These are phyloP conservation scores for Aspergillus costaricaensis DNA, from an alignment of 2,329 filamentous ascomycete genomes.

Conservation along the genomic window DNA sequence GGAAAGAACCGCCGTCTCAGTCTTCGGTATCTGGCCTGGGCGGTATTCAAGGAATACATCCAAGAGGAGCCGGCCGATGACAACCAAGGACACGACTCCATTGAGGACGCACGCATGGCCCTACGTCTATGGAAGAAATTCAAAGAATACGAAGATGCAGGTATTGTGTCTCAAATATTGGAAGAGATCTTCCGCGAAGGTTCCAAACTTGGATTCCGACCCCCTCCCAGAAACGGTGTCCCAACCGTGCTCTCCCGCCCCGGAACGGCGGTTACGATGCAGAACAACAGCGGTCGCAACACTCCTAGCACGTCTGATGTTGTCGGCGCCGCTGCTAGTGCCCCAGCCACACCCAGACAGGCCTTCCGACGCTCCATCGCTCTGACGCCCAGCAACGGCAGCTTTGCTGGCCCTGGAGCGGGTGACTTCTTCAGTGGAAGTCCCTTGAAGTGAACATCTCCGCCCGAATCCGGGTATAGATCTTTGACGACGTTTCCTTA, in stretches of 20 bases:
- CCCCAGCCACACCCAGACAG: constrained; percentile 45
- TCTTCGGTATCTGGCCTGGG: constrained; percentile 88
- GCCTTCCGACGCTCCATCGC: constrained; percentile 45
- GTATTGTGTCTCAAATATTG: constrained; percentile 78
- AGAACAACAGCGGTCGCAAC: constrained; percentile 44
- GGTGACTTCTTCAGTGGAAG: constrained; percentile 44
- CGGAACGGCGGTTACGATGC: constrained; percentile 42
- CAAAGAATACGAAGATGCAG: constrained; percentile 82
- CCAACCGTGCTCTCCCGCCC: constrained; percentile 39
- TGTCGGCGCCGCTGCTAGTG: constrained; percentile 30
- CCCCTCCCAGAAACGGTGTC: constrained; percentile 48
- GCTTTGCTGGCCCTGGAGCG: constrained; percentile 39
- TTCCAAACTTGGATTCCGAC: constrained; percentile 60
- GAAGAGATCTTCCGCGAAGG: constrained; percentile 79
- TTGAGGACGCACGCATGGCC: constrained; percentile 91
- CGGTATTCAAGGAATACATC: constrained; percentile 88
- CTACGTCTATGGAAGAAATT: constrained; percentile 88
- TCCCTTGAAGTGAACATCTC: constrained; percentile 36
- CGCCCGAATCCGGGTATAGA: neutral
- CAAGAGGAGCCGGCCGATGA: constrained; percentile 68
- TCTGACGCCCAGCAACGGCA: constrained; percentile 46
- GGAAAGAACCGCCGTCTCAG: constrained; percentile 82
- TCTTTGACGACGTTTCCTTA: constrained; percentile 6
- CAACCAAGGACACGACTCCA: constrained; percentile 74
- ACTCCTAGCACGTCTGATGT: constrained; percentile 44